phyloP scores from a whole-genome alignment of 176 grass and related monocot genomes.

The Areca catechu region DNA sequence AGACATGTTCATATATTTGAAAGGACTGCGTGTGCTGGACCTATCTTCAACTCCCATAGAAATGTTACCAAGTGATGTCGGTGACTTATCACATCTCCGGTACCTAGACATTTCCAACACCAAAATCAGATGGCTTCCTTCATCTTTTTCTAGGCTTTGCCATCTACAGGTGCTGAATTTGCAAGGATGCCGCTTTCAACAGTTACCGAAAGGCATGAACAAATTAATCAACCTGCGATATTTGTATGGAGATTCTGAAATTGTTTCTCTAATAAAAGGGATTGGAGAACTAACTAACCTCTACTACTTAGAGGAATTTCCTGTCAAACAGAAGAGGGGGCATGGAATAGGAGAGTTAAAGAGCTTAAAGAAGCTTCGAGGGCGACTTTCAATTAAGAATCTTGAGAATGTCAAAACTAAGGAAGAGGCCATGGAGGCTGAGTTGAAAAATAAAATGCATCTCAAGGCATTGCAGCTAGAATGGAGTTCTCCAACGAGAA shows the following conservation, averaged over 20 bases:
- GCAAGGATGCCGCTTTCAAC: slow-evolving; percentile 18
- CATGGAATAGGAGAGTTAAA: slow-evolving; percentile 26
- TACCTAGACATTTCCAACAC: slow-evolving; percentile 31
- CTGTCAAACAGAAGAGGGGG: slow-evolving; percentile 20
- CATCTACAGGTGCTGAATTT: slow-evolving; percentile 35
- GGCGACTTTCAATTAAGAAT: slow-evolving; percentile 26
- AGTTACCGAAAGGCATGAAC: slow-evolving; percentile 20
- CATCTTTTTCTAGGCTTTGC: slow-evolving; percentile 28
- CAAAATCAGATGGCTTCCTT: slow-evolving; percentile 7
- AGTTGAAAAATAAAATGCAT: slow-evolving; percentile 25
- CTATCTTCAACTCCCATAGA: slow-evolving; percentile 25
- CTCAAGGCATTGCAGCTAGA: slow-evolving; percentile 15
- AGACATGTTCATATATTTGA: neutral
- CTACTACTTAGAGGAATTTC: slow-evolving; percentile 25
- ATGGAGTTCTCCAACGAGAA: slow-evolving; percentile 4
- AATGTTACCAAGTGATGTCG: neutral
- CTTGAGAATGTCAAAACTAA: slow-evolving; percentile 28
- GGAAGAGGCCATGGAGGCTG: slow-evolving; percentile 24
- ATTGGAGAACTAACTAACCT: slow-evolving; percentile 38
- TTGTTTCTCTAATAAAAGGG: slow-evolving; percentile 19
- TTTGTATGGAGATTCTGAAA: slow-evolving; percentile 18
- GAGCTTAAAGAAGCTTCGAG: slow-evolving; percentile 27
- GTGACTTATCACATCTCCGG: slow-evolving; percentile 26
- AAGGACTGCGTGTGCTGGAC: slow-evolving; percentile 24
- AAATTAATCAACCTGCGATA: slow-evolving; percentile 34